phyloP scores from a whole-genome alignment of 2,329 filamentous ascomycete species.

The Penicillium sumatraense region DNA sequence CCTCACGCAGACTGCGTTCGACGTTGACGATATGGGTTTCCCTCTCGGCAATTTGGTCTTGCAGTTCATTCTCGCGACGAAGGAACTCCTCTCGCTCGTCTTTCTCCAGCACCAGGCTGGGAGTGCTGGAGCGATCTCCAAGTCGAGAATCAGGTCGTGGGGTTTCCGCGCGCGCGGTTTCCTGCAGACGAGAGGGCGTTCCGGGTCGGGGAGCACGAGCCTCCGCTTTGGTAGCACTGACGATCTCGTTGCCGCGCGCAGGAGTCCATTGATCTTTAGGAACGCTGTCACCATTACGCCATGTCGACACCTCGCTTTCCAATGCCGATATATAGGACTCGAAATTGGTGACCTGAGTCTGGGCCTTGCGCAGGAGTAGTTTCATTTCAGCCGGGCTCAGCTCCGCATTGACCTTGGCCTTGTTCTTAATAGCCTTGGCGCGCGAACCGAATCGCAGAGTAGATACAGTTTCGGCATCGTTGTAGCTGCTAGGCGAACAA shows the following conservation, averaged over 20 bases:
- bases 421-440: slow-evolving; percentile 99
- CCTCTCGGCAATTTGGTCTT: slow-evolving; percentile 93
- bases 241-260: slow-evolving; percentile 62
- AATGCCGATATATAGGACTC: slow-evolving; percentile 82
- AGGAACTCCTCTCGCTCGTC: slow-evolving; percentile 97
- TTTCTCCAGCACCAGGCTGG: slow-evolving; percentile 86
- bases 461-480: slow-evolving; percentile 90
- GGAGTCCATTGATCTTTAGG: slow-evolving; percentile 87
- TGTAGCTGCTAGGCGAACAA: slow-evolving; percentile 98
- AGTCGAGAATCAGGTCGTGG: slow-evolving; percentile 67
- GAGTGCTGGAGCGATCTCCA: slow-evolving; percentile 84
- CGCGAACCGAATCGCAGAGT: slow-evolving; percentile 93
- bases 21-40: slow-evolving; percentile 78
- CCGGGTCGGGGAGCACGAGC: slow-evolving; percentile 50
- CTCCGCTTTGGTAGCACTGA: slow-evolving; percentile 53
- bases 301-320: slow-evolving; percentile 82
- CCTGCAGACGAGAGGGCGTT: slow-evolving; percentile 47
- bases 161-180: slow-evolving; percentile 60
- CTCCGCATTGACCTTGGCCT: slow-evolving; percentile 99
- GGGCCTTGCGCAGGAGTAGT: slow-evolving; percentile 86
- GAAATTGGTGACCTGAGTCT: slow-evolving; percentile 85
- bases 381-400: slow-evolving; percentile 96
- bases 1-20: slow-evolving; percentile 80
- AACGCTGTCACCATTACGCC: slow-evolving; percentile 86
- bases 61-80: slow-evolving; percentile 91